Conservation (phyloP, 495 filamentous ascomycete genomes). For the Daldinia grandis region DNA sequence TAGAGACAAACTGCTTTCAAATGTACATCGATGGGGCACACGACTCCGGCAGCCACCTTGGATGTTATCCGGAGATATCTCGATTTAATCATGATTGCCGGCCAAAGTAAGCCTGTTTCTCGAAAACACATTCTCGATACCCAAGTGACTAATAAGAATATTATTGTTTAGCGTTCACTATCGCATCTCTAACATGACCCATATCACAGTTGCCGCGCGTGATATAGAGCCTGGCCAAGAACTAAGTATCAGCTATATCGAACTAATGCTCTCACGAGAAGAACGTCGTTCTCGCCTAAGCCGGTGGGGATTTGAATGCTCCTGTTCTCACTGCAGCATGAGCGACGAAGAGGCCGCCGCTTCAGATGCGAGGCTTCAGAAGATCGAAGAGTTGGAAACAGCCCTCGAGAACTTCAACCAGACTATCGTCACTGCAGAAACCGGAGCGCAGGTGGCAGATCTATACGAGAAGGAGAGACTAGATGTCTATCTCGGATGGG, state of each 20-base stretch:
- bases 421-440: conserved; percentile 45
- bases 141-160: neutral
- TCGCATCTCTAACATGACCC: conserved; percentile 51
- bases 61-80: conserved; percentile 49
- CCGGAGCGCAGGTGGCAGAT: conserved; percentile 44
- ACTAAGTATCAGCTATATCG: conserved; percentile 54
- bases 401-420: conserved; percentile 48
- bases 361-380: conserved; percentile 50
- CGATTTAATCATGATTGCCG: conserved; percentile 56
- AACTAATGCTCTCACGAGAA: conserved; percentile 37
- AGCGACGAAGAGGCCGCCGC: conserved; percentile 25
- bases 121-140: neutral
- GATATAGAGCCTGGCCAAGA: conserved; percentile 52
- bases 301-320: conserved; percentile 54
- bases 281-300: conserved; percentile 48
- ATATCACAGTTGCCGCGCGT: conserved; percentile 51
- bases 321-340: conserved; percentile 49
- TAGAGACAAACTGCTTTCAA: conserved; percentile 54
- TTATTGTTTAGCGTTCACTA: conserved; percentile 48
- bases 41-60: conserved; percentile 46
- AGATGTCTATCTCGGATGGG: conserved; percentile 48
- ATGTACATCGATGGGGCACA: conserved; percentile 46
- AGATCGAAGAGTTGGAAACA: conserved; percentile 46
- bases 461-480: conserved; percentile 51
- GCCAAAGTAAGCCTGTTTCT: conserved; percentile 50